These are phyloP conservation scores for Globisporangium cylindrosporum DNA, from an alignment of 352 stramenopile genomes.

Conservation along the genomic window DNA sequence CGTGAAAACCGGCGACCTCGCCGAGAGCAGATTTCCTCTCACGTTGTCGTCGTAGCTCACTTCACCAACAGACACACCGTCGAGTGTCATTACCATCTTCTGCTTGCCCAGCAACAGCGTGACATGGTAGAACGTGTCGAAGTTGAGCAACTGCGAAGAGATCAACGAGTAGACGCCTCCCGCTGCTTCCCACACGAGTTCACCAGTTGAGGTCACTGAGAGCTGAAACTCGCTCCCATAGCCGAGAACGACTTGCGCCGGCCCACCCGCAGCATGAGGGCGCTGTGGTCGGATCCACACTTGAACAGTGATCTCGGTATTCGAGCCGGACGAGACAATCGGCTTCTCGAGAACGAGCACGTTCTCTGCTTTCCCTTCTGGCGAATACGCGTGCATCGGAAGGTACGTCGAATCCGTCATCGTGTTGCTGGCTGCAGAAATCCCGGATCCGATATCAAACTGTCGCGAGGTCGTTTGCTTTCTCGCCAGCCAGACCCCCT, in stretches of 20 bases:
- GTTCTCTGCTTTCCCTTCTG: conserved; percentile 38
- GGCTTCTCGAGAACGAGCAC: conserved; percentile 66
- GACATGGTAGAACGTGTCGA: conserved; percentile 61
- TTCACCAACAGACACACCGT: conserved; percentile 41
- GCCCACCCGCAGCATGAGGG: conserved; percentile 8
- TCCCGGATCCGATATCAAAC: conserved; percentile 39
- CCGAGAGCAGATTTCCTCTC: conserved; percentile 26
- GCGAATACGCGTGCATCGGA: conserved; percentile 53
- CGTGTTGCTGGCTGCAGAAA: conserved; percentile 31
- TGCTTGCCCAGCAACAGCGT: conserved; percentile 47
- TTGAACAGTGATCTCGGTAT: conserved; percentile 61
- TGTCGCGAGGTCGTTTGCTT: conserved; percentile 26
- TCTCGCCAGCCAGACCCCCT: conserved; percentile 74
- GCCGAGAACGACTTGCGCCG: conserved; percentile 52
- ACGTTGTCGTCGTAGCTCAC: conserved; percentile 19
- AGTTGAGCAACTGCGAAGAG: conserved; percentile 34
- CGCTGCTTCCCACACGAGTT: conserved; percentile 55
- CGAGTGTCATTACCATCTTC: conserved; percentile 38
- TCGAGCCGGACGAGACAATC: conserved; percentile 47
- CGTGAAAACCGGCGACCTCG: conserved; percentile 33
- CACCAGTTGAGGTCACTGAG: conserved; percentile 28
- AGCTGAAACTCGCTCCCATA: conserved; percentile 64
- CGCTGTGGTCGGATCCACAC: conserved; percentile 55
- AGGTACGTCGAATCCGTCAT: conserved; percentile 60
- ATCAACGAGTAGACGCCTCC: conserved; percentile 34